Evolutionary conservation across 1,284 basidiomycete species (phyloP), one percentile per base, ranked within the genome.

Genomic region (Vanrija humicola): DNA sequence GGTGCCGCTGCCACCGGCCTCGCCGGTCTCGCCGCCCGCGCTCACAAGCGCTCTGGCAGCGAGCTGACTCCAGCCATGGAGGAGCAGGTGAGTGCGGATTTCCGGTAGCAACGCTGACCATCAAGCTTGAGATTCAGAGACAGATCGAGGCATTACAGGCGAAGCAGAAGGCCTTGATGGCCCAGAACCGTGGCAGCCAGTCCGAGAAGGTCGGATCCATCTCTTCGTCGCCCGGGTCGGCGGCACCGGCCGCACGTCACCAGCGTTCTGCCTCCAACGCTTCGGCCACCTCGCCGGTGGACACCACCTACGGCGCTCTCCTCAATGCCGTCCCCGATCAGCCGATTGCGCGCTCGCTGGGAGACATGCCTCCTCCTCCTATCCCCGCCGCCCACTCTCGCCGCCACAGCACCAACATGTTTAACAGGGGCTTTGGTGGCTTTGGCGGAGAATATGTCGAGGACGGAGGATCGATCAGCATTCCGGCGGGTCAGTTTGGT

Each of bases 121-220:
- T 18, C 70, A 12, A 94, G 90, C 88, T 93, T 65, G 89, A 89
- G 44, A 72, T 95, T 52, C 91, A 95, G 75, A 88, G 76, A 65
- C 89, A 94, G 77, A 95, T 95, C 58, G 91, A 94, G 76, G 88
- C 84, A 9, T 79, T 94, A 48, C 91, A 94, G 70, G 89, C 90
- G 48, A 88, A 93, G 69, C 90, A 93, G 68, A 86, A 90, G 65
- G 87, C 85, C 23, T 81, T 95, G 42, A 87, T 92, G 74, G 87
- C 91, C 68, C 88, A 89, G 62, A 89, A 93, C 69, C 80, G 87
- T 85, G 66, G 86, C 84, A 63, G 84, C 86, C 58, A 78, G n/a
- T 86, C 77, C 83, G 66, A 59, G 40, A 62, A 66, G 54, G 54
- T 69, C 45, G 62, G 59, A 43, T 50, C 52, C 56, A 62, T 38